Conservation (phyloP, 495 filamentous ascomycete species). For the Aspergillus ellipticus region DNA sequence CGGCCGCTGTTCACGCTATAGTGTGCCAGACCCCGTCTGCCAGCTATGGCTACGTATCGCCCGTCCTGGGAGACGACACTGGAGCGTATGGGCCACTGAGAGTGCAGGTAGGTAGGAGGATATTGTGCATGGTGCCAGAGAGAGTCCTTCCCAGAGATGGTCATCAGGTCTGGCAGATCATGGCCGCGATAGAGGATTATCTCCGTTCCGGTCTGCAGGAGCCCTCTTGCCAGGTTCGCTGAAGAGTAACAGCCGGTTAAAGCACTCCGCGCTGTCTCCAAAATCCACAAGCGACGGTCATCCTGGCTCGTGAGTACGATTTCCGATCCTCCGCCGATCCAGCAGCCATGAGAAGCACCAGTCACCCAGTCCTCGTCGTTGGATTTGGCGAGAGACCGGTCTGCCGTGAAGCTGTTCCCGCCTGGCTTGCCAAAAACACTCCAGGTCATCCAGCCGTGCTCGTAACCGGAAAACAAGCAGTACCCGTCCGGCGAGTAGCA, state of each 20-base stretch:
- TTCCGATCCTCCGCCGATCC: constrained; percentile 85
- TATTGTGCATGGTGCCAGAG: constrained; percentile 91
- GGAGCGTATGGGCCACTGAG: constrained; percentile 88
- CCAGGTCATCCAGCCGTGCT: constrained; percentile 92
- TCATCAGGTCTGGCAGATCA: constrained; percentile 81
- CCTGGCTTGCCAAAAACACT: constrained; percentile 93
- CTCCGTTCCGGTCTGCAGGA: constrained; percentile 82
- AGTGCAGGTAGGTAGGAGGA: constrained; percentile 75
- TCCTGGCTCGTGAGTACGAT: constrained; percentile 66
- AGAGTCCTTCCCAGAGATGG: constrained; percentile 86
- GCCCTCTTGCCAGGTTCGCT: constrained; percentile 79
- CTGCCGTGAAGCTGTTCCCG: constrained; percentile 72
- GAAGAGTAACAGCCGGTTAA: constrained; percentile 86
- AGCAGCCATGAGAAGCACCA: constrained; percentile 70
- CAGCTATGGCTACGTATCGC: constrained; percentile 90
- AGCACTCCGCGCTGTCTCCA: constrained; percentile 90
- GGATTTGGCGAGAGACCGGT: constrained; percentile 54
- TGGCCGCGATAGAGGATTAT: constrained; percentile 92
- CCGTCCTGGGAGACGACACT: constrained; percentile 86
- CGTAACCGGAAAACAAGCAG: constrained; percentile 90
- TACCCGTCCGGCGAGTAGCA: constrained; percentile 95
- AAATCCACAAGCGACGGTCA: constrained; percentile 76
- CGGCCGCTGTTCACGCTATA: constrained; percentile 92
- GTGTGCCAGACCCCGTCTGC: constrained; percentile 86
- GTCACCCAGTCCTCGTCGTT: constrained; percentile 79